These are phyloP conservation scores for Haplosporangium gracile DNA, from an alignment of 192 early-diverging fungal genomes.

Conservation along the genomic window DNA sequence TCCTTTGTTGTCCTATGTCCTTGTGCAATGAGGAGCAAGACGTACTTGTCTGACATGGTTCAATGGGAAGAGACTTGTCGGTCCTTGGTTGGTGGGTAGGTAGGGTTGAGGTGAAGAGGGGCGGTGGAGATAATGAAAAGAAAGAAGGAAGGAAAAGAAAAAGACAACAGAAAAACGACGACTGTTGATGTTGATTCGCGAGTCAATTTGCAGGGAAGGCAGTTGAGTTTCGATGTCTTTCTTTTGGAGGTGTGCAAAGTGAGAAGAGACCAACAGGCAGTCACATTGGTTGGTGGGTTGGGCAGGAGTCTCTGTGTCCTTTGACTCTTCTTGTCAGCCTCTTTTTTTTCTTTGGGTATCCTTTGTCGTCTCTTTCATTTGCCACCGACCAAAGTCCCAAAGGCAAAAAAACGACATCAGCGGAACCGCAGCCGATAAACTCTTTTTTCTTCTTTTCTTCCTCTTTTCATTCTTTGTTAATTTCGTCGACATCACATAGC, in stretches of 20 bases:
- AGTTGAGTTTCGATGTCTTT: too few species aligned
- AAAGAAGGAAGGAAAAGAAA: background rate
- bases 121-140: conserved; percentile 4
- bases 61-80: background rate
- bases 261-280: too few species aligned
- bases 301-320: too few species aligned
- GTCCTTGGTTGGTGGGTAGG: background rate
- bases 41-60: background rate
- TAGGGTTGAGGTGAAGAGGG: background rate
- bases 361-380: background rate
- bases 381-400: background rate
- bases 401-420: background rate
- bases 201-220: too few species aligned
- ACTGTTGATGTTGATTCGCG: background rate
- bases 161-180: background rate
- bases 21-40: too few species aligned
- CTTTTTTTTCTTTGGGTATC: background rate
- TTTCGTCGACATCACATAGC: background rate
- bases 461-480: background rate
- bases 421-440: background rate
- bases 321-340: background rate
- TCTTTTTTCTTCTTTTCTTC: background rate
- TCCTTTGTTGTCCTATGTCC: too few species aligned
- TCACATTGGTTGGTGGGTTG: too few species aligned
- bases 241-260: too few species aligned